Conservation (phyloP, 495 filamentous ascomycete genomes). For the Staphylotrichum longicolle region DNA sequence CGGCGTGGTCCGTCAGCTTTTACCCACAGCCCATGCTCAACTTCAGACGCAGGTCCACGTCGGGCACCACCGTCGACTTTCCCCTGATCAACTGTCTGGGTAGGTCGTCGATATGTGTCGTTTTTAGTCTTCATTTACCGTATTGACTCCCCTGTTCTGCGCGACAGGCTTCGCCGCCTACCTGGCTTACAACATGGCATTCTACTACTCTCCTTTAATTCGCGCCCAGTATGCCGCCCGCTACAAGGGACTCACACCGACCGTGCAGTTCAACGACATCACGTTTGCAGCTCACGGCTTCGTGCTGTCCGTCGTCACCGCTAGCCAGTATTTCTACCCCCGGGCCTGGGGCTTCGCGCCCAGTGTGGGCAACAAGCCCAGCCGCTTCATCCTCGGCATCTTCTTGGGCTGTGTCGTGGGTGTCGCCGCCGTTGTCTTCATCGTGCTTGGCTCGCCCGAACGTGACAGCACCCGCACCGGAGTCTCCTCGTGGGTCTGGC, state of each 20-base stretch:
- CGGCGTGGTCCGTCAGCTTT: conserved; percentile 85
- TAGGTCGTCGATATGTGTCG: conserved; percentile 36
- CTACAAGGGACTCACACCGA: conserved; percentile 68
- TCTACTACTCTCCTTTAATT: conserved; percentile 76
- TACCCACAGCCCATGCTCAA: conserved; percentile 87
- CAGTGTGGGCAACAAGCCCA: conserved; percentile 51
- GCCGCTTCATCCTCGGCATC: conserved; percentile 63
- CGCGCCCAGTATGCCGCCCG: conserved; percentile 81
- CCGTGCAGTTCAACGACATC: conserved; percentile 86
- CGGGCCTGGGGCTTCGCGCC: conserved; percentile 72
- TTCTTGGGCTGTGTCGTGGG: conserved; percentile 62
- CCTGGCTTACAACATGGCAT: conserved; percentile 64
- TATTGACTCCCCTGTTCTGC: neutral
- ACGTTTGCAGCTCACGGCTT: conserved; percentile 78
- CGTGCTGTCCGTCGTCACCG: conserved; percentile 61
- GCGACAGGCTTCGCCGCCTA: conserved; percentile 71
- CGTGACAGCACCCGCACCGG: conserved; percentile 39
- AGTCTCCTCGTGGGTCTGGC: conserved; percentile 42
- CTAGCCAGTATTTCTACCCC: conserved; percentile 71
- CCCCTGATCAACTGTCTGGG: conserved; percentile 76
- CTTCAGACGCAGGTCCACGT: conserved; percentile 67
- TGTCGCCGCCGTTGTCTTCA: conserved; percentile 53
- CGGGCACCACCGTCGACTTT: conserved; percentile 82
- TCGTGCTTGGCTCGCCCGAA: conserved; percentile 56
- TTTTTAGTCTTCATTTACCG: conserved; percentile 20